These are phyloP conservation scores for Trichodelitschia bisporula DNA, from an alignment of 495 filamentous ascomycete species.

Conservation along the genomic window DNA sequence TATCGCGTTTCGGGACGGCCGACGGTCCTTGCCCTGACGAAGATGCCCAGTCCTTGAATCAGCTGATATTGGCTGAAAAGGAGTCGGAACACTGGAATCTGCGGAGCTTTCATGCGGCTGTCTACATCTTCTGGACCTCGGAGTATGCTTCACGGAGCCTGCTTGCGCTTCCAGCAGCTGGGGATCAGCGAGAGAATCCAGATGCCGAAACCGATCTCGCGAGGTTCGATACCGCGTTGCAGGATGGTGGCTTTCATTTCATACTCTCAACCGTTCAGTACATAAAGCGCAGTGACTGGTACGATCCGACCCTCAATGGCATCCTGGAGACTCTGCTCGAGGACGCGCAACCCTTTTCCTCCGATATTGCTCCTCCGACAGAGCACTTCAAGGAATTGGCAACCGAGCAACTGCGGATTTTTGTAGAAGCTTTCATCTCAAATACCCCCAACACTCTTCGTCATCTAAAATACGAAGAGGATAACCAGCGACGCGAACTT, in stretches of 20 bases:
- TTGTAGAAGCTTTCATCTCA: conserved; percentile 73
- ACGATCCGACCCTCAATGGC: conserved; percentile 50
- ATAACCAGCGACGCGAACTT: conserved; percentile 53
- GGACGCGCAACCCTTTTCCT: conserved; percentile 38
- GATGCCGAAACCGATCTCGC: conserved; percentile 28
- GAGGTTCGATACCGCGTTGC: conserved; percentile 49
- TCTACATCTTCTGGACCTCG: conserved; percentile 60
- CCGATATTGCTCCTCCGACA: conserved; percentile 36
- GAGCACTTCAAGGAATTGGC: conserved; percentile 35
- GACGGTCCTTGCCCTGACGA: conserved; percentile 33
- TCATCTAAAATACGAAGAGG: conserved; percentile 65
- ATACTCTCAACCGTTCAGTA: conserved; percentile 63
- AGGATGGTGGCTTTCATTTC: conserved; percentile 82
- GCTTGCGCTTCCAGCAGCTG: conserved; percentile 27
- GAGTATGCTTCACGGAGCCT: conserved; percentile 80
- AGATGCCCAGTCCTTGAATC: conserved; percentile 43
- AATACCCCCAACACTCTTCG: conserved; percentile 87
- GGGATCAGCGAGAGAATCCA: neutral
- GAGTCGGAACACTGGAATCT: conserved; percentile 45
- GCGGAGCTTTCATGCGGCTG: conserved; percentile 47
- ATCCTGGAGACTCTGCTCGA: conserved; percentile 54
- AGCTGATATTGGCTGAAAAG: conserved; percentile 31
- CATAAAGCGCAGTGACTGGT: conserved; percentile 49
- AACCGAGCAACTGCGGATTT: conserved; percentile 59
- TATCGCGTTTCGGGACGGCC: conserved; percentile 46